A percentile compares a stretch with the other conserved stretches of the same genome.
phyloP scores from a whole-genome alignment of 2,329 filamentous ascomycete genomes.

The Scortechinia acanthostroma region DNA sequence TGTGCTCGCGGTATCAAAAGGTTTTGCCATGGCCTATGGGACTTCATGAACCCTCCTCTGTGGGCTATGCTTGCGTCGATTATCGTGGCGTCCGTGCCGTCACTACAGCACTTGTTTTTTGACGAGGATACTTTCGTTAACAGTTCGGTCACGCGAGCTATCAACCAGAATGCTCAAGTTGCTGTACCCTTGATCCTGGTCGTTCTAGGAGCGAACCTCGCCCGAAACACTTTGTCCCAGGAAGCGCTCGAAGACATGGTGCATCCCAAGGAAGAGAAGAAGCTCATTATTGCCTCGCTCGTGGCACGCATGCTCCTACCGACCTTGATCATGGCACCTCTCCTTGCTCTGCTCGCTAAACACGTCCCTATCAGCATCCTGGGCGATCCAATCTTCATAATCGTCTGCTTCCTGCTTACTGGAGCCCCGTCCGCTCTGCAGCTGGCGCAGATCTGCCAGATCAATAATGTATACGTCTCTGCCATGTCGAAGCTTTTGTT shows the following conservation, averaged over 20 bases:
- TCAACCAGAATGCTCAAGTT: conserved; percentile 78
- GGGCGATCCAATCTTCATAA: conserved; percentile 94
- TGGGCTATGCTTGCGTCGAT: conserved; percentile 96
- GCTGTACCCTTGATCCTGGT: conserved; percentile 93
- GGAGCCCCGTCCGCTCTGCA: conserved; percentile 90
- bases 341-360: conserved; percentile 81
- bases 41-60: conserved; percentile 96
- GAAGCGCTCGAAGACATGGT: conserved; percentile 46
- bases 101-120: conserved; percentile 80
- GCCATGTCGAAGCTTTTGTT: conserved; percentile 90
- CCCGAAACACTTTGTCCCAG: conserved; percentile 73
- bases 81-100: conserved; percentile 78
- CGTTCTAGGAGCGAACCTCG: conserved; percentile 88
- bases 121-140: conserved; percentile 79
- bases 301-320: conserved; percentile 88
- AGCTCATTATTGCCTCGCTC: conserved; percentile 77
- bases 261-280: conserved; percentile 64
- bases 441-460: conserved; percentile 94
- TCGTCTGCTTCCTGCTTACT: conserved; percentile 92
- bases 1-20: conserved; percentile 18
- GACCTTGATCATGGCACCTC: conserved; percentile 82
- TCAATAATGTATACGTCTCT: conserved; percentile 91
- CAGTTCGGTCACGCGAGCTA: conserved; percentile 84
- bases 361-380: conserved; percentile 88
- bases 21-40: conserved; percentile 66